Evolutionary conservation across 495 filamentous ascomycete genomes (phyloP), one percentile per base, ranked within the genome.

Genomic region (Penicilliopsis zonata): DNA sequence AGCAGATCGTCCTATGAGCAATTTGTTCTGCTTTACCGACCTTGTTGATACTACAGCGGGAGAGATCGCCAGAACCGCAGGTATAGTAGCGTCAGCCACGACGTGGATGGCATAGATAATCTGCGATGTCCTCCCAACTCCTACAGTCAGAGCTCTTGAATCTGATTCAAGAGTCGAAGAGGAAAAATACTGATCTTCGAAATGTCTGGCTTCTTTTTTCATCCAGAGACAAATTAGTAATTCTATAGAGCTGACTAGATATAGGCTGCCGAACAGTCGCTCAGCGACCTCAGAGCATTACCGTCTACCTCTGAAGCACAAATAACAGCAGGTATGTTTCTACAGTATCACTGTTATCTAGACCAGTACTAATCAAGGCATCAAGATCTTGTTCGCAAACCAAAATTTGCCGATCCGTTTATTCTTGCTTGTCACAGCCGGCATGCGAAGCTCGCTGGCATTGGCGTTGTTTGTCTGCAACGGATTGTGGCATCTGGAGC

Each of bases 111-210:
- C 41, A 33, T 42, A 23, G 32, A 28, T 27, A 28, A 39, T 42
- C 50, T 46, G 52, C 71, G 50, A 98, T 98, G 90, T 94, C 85
- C 47, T 76, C 86, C 35, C 85, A 92, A 65, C 74, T 96, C 36
- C 71, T 98, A 41, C 79, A 78, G 42, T 74, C 79, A 30, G 90
- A 98, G 68, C 77, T 98, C 43, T 69, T 80, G 44, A 93, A 82
- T 57, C 72, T 98, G 44, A 81, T 95, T 33, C 87, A 94, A 50
- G 90, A 98, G 54, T 87, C 86, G 45, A 94, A 92, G 55, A 74
- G 87, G 40, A 96, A 92, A 58, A 78, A 94, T 54, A 68, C 74
- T 33, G 90, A 96, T 40, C 57, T 98, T 24, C 73, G 84, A 65
- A 80, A 80, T 70, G 86, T 87, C 49, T 37, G 70, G 49, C 40